Evolutionary conservation across 768 basidiomycete genomes (phyloP).

Genomic region (Cantharellus anzutake): DNA sequence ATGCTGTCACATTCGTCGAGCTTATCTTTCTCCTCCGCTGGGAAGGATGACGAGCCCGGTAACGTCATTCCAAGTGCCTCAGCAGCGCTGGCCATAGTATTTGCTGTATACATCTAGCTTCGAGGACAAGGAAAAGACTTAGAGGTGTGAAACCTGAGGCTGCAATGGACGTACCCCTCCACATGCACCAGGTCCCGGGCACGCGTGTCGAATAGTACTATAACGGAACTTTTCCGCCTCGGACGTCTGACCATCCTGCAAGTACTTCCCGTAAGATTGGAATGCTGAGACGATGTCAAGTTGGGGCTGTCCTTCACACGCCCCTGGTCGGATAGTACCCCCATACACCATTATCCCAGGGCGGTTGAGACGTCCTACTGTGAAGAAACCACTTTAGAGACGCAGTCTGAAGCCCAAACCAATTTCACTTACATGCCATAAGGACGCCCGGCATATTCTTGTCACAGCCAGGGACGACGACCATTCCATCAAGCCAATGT

Average conservation of each 20-base stretch:
- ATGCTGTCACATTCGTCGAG: conserved; percentile 60
- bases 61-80: conserved; percentile 94
- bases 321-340: conserved; percentile 82
- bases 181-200: conserved; percentile 95
- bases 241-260: conserved; percentile 71
- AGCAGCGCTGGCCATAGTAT: conserved; percentile 93
- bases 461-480: conserved; percentile 92
- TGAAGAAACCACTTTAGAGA: neutral
- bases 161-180: conserved; percentile 58
- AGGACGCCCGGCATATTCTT: conserved; percentile 99
- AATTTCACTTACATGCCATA: conserved; percentile 61
- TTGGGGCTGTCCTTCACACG: conserved; percentile 71
- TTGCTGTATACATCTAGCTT: conserved; percentile 85
- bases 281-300: conserved; percentile 95
- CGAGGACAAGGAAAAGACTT: neutral
- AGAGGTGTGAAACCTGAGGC: neutral
- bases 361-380: conserved; percentile 87
- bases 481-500: conserved; percentile 96
- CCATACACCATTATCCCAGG: conserved; percentile 98
- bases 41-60: conserved; percentile 93
- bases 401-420: no score
- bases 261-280: conserved; percentile 90
- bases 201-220: conserved; percentile 78
- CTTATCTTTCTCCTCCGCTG: conserved; percentile 85
- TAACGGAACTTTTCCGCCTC: conserved; percentile 71